Percentiles rank a stretch among this genome's conserved stretches.
phyloP scores from a whole-genome alignment of 805 yeast species.

The Myxozyma lipomycoides region DNA sequence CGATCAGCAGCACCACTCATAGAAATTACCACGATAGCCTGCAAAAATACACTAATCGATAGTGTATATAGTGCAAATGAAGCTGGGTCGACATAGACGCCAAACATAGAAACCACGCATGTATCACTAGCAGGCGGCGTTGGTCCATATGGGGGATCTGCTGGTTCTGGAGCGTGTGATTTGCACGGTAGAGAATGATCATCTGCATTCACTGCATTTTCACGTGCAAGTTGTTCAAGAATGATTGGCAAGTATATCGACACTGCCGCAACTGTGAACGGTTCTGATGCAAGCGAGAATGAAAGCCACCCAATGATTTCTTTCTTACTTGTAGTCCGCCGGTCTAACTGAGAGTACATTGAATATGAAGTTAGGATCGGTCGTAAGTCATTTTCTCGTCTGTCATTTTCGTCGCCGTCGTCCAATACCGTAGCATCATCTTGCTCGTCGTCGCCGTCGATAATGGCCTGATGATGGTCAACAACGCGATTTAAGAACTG shows the following conservation, averaged over 20 bases:
- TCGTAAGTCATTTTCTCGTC: not conserved
- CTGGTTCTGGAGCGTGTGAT: conserved; percentile 10
- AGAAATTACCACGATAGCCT: conserved; percentile 64
- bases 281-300: conserved; percentile 73
- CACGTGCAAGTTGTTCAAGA: conserved; percentile 66
- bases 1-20: conserved; percentile 70
- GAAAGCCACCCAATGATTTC: conserved; percentile 57
- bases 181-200: conserved; percentile 59
- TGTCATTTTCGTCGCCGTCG: conserved; percentile 1
- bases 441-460: not conserved
- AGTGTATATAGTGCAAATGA: conserved; percentile 72
- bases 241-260: conserved; percentile 73
- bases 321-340: conserved; percentile 37
- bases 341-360: conserved; percentile 23
- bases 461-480: not conserved
- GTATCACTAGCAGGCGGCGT: conserved; percentile 21
- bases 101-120: conserved; percentile 50
- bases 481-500: no score
- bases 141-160: conserved; percentile 33
- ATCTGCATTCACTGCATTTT: conserved; percentile 59
- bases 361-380: conserved; percentile 23
- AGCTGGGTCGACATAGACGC: conserved; percentile 60
- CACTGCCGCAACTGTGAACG: conserved; percentile 73
- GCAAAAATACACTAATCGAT: conserved; percentile 66
- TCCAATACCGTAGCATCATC: not conserved